Evolutionary conservation across 2,329 filamentous ascomycete species (phyloP), one percentile per base, ranked within the genome.

Genomic region (Sporothrix protearum): DNA sequence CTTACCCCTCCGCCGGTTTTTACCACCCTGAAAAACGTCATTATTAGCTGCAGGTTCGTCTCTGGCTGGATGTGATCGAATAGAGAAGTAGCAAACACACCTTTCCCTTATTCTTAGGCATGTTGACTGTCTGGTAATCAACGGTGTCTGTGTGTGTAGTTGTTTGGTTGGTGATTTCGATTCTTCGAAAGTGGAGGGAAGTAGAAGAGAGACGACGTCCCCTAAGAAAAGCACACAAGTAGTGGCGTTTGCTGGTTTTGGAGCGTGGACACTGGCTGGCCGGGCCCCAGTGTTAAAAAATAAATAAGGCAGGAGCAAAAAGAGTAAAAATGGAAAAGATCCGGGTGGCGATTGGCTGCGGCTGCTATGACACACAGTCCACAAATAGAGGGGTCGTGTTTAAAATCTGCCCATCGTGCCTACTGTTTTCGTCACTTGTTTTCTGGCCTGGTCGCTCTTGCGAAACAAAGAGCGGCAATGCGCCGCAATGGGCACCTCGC

Each of bases 61-160:
- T 36, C 30, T 22, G 55, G 30, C 30, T 36, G 19, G 7, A 10
- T 16, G 22, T 45, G 19, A 22, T 53, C 12, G 19, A 12, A 12
- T 7, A 45, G 22, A 28, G 25, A 39, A 25, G 33, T 30, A 28
- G 64, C 28, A 42, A 10, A 53, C 74, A 55, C 63, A 97, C 94
- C 86, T 97, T 97, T 94, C 94, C 94, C 91, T 97, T 97, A 83
- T 97, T 97, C 93, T 97, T 97, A 80, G 94, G 94, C 94, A 97
- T 97, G 74, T 83, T 90, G 80, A 73, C 72, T 64, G 59, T 39
- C 12, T 12, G 19, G 28, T 59, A 22, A 25, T 71, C 66, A 53
- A 16, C 42, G 39, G 36, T 45, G 59, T 64, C n/a, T 64, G 47
- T 47, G 30, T 47, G 30, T 47, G 30, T 45, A 25, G 33, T 33